phyloP scores from a whole-genome alignment of 306 rosid genomes.

The Cicer pinnatifidum region DNA sequence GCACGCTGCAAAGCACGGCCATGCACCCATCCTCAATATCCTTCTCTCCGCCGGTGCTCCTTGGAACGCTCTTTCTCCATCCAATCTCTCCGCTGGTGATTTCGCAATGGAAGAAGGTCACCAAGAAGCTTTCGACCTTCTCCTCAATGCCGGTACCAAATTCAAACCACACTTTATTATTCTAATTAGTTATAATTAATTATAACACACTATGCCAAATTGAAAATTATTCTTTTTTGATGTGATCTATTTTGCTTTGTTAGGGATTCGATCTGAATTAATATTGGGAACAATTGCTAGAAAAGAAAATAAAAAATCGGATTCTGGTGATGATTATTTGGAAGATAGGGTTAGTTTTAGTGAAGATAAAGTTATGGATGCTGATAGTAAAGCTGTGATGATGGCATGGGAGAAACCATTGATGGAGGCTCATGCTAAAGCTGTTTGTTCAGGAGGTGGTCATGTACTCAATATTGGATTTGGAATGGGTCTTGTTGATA shows the following conservation, averaged over 20 bases:
- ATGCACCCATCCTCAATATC: conserved; percentile 55
- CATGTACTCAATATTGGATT: conserved; percentile 81
- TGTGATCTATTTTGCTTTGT: not conserved
- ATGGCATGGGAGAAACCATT: conserved; percentile 98
- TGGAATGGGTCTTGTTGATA: conserved; percentile 95
- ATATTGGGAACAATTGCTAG: conserved; percentile 80
- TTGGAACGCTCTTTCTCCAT: conserved; percentile 92
- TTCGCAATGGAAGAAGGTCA: conserved; percentile 73
- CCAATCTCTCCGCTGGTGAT: conserved; percentile 77
- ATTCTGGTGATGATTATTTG: conserved; percentile 61
- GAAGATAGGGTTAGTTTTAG: conserved; percentile 84
- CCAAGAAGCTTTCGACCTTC: conserved; percentile 65
- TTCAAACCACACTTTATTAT: not conserved
- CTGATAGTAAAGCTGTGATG: conserved; percentile 87
- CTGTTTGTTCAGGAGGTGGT: conserved; percentile 87
- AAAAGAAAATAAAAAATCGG: conserved; percentile 52
- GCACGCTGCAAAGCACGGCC: conserved; percentile 88
- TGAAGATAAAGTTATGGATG: conserved; percentile 86
- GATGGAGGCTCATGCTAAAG: conserved; percentile 98
- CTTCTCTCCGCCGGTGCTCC: conserved; percentile 87
- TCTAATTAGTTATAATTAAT: not conserved
- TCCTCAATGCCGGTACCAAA: conserved; percentile 72
- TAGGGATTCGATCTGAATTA: conserved; percentile 89
- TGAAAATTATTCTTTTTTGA: conserved; percentile 1
- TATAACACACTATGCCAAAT: not conserved